These are phyloP conservation scores for Naumovozyma baii DNA, from an alignment of 805 yeast genomes.

Conservation along the genomic window DNA sequence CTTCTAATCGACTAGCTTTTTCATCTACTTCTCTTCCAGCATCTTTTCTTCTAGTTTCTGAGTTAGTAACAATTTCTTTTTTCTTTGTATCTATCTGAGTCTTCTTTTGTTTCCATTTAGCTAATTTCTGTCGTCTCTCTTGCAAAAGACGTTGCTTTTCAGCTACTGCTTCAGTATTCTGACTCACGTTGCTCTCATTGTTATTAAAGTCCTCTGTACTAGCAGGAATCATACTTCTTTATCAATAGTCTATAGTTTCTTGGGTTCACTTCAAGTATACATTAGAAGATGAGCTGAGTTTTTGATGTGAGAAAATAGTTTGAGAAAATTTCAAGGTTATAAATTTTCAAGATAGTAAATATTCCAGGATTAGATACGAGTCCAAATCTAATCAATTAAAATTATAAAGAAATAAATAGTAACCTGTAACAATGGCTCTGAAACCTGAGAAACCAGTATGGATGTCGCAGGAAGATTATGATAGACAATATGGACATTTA, in stretches of 20 bases:
- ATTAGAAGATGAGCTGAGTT: too few relatives aligned
- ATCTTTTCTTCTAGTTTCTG: background rate
- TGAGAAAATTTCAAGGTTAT: background rate
- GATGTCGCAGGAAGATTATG: conserved; percentile 32
- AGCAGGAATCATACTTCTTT: conserved; percentile 12
- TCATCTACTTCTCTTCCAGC: conserved; percentile 12
- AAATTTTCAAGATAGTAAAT: too few relatives aligned
- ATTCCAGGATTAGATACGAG: too few relatives aligned
- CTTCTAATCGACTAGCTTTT: conserved; percentile 36
- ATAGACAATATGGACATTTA: conserved; percentile 22
- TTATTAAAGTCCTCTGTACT: conserved; percentile 9
- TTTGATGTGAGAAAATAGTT: background rate
- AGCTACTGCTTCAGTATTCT: background rate
- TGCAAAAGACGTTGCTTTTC: conserved; percentile 31
- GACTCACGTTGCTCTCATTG: background rate
- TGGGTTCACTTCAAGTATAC: too few relatives aligned
- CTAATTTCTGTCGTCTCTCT: conserved; percentile 43
- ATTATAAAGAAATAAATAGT: too few relatives aligned
- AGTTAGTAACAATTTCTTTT: conserved; percentile 7
- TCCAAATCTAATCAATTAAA: too few relatives aligned
- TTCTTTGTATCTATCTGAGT: conserved; percentile 27
- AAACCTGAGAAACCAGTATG: conserved; percentile 30
- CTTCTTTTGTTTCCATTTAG: conserved; percentile 53
- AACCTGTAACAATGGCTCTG: conserved; percentile 3
- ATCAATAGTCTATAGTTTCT: background rate